Evolutionary conservation across 1,284 basidiomycete species (phyloP).

Genomic region (Apiotrichum siamense): DNA sequence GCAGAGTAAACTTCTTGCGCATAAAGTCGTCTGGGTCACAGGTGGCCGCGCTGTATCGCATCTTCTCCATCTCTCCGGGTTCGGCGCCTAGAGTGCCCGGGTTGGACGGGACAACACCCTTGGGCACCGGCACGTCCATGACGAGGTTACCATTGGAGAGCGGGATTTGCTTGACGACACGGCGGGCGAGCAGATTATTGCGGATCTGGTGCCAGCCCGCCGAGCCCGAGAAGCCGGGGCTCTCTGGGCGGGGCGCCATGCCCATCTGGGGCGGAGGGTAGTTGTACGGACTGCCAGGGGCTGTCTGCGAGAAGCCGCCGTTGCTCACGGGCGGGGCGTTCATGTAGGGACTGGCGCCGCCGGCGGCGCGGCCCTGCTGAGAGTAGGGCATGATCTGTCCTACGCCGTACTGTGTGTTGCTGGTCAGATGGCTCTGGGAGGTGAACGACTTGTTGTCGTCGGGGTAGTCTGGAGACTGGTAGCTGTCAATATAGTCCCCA

Average conservation of each 20-base stretch:
- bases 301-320: too few species aligned
- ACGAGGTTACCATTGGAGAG: slow-evolving; percentile 77
- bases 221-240: slow-evolving; percentile 26
- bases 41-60: slow-evolving; percentile 56
- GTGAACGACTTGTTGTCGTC: slow-evolving; percentile 37
- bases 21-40: slow-evolving; percentile 55
- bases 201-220: slow-evolving; percentile 38
- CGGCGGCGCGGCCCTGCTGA: slow-evolving; percentile 5
- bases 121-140: slow-evolving; percentile 71
- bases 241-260: slow-evolving; percentile 11
- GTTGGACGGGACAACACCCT: slow-evolving; percentile 64
- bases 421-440: slow-evolving; percentile 22
- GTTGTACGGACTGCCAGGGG: slow-evolving; percentile 7
- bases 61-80: slow-evolving; percentile 72
- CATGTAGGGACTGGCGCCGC: slow-evolving; percentile 6
- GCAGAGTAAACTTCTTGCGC: slow-evolving; percentile 61
- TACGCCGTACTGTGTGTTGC: slow-evolving; percentile 21
- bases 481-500: slow-evolving; percentile 8
- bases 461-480: slow-evolving; percentile 23
- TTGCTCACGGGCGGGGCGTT: too few species aligned
- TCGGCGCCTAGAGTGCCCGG: slow-evolving; percentile 46
- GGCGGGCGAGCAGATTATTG: slow-evolving; percentile 33
- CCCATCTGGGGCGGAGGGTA: slow-evolving; percentile 10
- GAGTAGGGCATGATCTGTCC: slow-evolving; percentile 20
- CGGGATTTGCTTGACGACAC: slow-evolving; percentile 70